Evolutionary conservation across 805 yeast genomes (phyloP).

Genomic region (Lipomyces starkeyi): DNA sequence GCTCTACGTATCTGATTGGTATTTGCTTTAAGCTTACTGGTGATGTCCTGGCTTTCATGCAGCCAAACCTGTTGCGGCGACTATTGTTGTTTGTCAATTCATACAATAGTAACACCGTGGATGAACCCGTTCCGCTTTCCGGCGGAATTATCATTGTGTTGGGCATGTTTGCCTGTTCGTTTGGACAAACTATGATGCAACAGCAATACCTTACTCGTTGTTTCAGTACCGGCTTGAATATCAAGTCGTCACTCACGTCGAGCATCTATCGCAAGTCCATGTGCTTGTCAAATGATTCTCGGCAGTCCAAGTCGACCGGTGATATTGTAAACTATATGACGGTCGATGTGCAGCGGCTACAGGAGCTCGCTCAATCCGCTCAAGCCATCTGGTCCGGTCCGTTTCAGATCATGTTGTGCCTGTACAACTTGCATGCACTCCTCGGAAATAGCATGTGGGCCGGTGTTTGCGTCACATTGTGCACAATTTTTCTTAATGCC

Average conservation of each 20-base stretch:
- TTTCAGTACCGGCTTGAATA: constrained; percentile 62
- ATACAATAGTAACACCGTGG: constrained; percentile 37
- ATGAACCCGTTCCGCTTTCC: constrained; percentile 54
- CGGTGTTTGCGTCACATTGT: constrained; percentile 77
- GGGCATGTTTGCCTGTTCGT: constrained; percentile 65
- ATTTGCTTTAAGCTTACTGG: constrained; percentile 73
- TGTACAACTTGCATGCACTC: constrained; percentile 71
- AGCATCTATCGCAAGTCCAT: constrained; percentile 73
- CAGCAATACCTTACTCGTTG: constrained; percentile 62
- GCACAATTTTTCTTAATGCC: constrained; percentile 83
- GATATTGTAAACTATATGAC: constrained; percentile 78
- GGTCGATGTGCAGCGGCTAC: constrained; percentile 71
- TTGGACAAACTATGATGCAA: constrained; percentile 63
- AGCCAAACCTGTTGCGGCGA: constrained; percentile 77
- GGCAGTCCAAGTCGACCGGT: constrained; percentile 67
- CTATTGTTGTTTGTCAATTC: constrained; percentile 67
- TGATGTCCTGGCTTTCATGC: constrained; percentile 76
- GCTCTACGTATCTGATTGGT: constrained; percentile 68
- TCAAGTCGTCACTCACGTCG: constrained; percentile 67
- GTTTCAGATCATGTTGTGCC: constrained; percentile 80
- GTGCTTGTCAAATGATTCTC: constrained; percentile 67
- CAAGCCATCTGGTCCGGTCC: constrained; percentile 93
- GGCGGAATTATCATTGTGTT: constrained; percentile 68
- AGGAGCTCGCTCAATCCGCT: constrained; percentile 71
- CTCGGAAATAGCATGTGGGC: constrained; percentile 90